Conservation (phyloP, 257 asterid genomes). For the Verbena officinalis region DNA sequence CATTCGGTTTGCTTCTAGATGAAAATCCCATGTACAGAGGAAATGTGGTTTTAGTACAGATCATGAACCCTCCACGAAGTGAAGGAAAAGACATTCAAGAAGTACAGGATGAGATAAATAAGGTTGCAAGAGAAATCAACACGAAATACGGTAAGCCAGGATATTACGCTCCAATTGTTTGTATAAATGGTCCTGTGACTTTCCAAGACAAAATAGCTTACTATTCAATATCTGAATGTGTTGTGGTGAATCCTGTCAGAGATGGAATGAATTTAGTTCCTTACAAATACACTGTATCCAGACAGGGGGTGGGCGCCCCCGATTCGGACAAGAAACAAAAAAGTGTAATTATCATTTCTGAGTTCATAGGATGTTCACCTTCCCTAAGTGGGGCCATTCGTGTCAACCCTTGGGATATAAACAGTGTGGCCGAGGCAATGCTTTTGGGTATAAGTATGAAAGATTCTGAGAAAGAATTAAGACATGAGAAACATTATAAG, state of each 20-base stretch:
- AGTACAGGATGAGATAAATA: conserved; percentile 61
- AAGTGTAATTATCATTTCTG: conserved; percentile 83
- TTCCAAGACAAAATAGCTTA: conserved; percentile 72
- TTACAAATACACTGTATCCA: conserved; percentile 73
- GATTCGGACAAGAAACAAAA: conserved; percentile 50
- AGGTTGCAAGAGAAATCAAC: conserved; percentile 56
- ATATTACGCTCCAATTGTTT: conserved; percentile 70
- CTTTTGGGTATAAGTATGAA: conserved; percentile 54
- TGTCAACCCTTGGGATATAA: conserved; percentile 87
- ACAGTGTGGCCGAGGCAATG: conserved; percentile 72
- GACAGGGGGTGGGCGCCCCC: conserved; percentile 51
- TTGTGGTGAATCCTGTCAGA: conserved; percentile 84
- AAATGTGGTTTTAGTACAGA: conserved; percentile 72
- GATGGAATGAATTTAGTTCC: conserved; percentile 98
- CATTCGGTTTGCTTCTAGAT: conserved; percentile 61
- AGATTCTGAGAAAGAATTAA: conserved; percentile 69
- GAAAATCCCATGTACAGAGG: conserved; percentile 55
- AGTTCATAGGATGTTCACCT: conserved; percentile 93
- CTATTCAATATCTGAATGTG: conserved; percentile 71
- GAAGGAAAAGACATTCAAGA: conserved; percentile 71
- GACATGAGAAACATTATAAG: conserved; percentile 86
- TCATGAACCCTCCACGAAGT: conserved; percentile 77
- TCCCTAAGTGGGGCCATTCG: conserved; percentile 90
- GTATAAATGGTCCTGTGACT: conserved; percentile 61
- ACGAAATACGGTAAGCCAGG: conserved; percentile 43